Percentiles rank a stretch among this genome's conserved stretches.
Evolutionary conservation across 164 flowering plant genomes (phyloP).

Genomic region (Nelumbo lutea): DNA sequence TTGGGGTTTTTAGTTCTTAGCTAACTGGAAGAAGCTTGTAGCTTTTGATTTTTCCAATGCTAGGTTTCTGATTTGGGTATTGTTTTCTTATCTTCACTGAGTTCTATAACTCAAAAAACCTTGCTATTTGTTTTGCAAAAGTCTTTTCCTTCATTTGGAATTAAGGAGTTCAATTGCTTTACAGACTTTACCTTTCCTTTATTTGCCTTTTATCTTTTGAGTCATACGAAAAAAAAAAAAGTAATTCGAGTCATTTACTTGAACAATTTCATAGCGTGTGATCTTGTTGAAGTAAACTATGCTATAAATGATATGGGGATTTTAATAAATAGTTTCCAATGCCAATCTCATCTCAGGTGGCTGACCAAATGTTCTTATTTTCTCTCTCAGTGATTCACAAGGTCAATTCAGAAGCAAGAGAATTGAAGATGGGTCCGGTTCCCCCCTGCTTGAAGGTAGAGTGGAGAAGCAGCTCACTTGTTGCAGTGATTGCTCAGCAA

Average conservation of each 20-base stretch:
- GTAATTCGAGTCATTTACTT: background rate
- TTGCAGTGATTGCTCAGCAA: slow-evolving; percentile 48
- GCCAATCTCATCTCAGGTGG: background rate
- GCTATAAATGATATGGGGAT: no score
- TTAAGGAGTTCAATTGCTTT: background rate
- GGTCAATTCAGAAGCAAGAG: slow-evolving; percentile 35
- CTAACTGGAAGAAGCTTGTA: background rate
- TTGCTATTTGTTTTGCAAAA: no score
- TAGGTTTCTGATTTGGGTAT: background rate
- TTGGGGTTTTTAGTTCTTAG: background rate
- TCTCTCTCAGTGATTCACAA: slow-evolving; percentile 32
- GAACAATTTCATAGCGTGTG: no score
- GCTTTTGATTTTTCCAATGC: background rate
- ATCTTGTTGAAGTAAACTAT: no score
- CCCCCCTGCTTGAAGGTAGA: slow-evolving; percentile 29
- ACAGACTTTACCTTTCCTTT: background rate
- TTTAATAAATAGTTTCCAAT: background rate
- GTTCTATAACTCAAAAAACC: no score
- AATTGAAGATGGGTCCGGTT: slow-evolving; percentile 31
- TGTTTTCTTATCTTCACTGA: background rate
- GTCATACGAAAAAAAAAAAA: background rate
- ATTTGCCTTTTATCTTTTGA: background rate
- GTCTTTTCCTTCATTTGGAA: background rate
- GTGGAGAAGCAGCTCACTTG: slow-evolving; percentile 42
- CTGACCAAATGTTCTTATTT: background rate